Base-by-base conservation (phyloP, 306 rosid species). In the Prunus mira region DNA sequence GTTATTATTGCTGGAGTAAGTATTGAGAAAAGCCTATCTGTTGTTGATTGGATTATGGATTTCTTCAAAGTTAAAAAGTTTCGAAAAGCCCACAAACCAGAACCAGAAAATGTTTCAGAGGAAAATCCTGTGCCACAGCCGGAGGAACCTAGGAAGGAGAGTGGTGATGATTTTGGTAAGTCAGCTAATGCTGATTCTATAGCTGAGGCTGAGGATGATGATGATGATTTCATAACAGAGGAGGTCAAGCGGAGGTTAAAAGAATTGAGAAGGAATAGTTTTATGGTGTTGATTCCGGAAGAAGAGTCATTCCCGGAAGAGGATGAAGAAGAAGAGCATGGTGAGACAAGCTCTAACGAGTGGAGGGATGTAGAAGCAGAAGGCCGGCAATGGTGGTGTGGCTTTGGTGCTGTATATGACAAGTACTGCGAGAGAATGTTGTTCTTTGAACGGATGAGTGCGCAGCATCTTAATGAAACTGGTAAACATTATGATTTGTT, bases 311-410 rank as follows among this genome's bases (percentile, higher is more conserved):
- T 87, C 50, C 84, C 63, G 1, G 98, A 91, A 83, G 96, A 92
- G 55, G 93, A 89, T 55, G 97, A 88, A 27, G 98, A 86, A 22
- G 97, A 87, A 43, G 93, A 83, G 71, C 82, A 72, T 73, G 96
- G 76, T 57, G 81, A 85, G 83, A 82, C 88, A 5, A 79, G 83
- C 72, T 84, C 91, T 15, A 85, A 83, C 10, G 96, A 95, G 78
- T 95, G 98, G 98, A 88, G 96, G 80, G 98, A 95, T 78, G 93
- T 95, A 67, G 98, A 95, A 82, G 98, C 96, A 20, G 98, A 92
- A 82, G 98, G 91, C 61, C 92, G 87, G 72, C 97, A 84, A 69
- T 92, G 98, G 98, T 95, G 97, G 98, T 92, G 93, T 14, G 98
- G 97, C 32, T 86, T 92, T 69, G 98, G 89, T 79, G 96, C 96